phyloP scores from a whole-genome alignment of 139 green algal species.

The Eudorina sp. region DNA sequence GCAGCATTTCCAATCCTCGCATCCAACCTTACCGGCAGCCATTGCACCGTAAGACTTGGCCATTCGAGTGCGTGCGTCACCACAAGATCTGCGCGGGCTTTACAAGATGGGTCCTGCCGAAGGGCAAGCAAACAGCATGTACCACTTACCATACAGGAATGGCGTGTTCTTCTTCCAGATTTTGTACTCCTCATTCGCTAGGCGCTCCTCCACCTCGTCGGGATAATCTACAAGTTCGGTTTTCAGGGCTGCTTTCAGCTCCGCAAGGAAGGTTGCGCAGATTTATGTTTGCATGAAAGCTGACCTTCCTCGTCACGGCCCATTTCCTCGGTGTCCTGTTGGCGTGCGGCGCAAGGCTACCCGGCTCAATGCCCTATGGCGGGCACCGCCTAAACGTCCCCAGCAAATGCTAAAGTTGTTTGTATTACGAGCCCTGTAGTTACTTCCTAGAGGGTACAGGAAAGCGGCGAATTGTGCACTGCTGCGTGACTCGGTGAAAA shows the following conservation, averaged over 20 bases:
- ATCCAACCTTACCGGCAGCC: constrained; percentile 91
- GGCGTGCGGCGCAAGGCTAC: no score
- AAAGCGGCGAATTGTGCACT: no score
- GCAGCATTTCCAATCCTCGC: no score
- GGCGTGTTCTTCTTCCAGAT: constrained; percentile 99
- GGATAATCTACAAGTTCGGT: constrained; percentile 29
- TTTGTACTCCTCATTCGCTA: constrained; percentile 99
- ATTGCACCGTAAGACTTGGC: constrained; percentile 98
- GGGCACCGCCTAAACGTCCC: no score
- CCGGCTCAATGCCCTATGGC: no score
- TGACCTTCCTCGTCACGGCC: constrained; percentile 37
- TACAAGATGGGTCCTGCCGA: background rate
- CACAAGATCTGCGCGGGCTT: constrained; percentile 91
- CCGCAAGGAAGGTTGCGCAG: no score
- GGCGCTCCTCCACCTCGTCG: constrained; percentile 76
- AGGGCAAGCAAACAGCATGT: background rate
- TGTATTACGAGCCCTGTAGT: no score
- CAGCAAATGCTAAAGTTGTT: no score
- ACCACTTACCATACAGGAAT: constrained; percentile 93
- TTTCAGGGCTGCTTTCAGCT: no score
- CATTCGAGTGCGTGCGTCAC: constrained; percentile 99
- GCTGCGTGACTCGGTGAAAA: no score
- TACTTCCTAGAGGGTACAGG: no score
- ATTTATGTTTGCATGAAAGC: no score
- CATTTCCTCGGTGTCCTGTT: constrained; percentile 2